A percentile compares a stretch with the other conserved stretches of the same genome.
Evolutionary conservation across 352 stramenopile genomes (phyloP).

Genomic region (Globisporangium uncinulatum): DNA sequence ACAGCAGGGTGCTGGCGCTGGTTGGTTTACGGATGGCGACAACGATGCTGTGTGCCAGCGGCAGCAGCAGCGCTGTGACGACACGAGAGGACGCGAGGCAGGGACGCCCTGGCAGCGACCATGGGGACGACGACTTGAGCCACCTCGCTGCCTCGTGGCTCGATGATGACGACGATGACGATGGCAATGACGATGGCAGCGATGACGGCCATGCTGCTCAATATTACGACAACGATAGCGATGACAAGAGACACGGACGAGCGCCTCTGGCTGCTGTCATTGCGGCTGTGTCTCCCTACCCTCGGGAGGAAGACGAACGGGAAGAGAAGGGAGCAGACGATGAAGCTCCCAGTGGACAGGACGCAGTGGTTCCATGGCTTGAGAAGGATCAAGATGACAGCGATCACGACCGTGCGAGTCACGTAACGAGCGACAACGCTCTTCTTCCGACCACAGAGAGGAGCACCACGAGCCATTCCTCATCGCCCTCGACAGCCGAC

Average conservation of each 20-base stretch:
- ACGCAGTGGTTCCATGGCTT: conserved; percentile 11
- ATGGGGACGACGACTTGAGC: conserved; percentile 16
- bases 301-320: too few relatives aligned
- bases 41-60: neutral
- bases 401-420: neutral
- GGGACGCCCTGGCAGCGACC: neutral
- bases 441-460: neutral
- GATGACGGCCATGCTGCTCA: neutral
- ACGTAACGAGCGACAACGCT: too few relatives aligned
- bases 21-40: neutral
- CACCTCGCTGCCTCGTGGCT: conserved; percentile 7
- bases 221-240: neutral
- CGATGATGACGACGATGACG: conserved; percentile 8
- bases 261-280: neutral
- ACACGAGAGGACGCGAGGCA: neutral
- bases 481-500: neutral
- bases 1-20: too few relatives aligned
- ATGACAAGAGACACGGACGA: too few relatives aligned
- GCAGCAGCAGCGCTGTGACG: neutral
- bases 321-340: neutral
- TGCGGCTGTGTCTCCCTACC: too few relatives aligned
- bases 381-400: conserved; percentile 10
- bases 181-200: neutral
- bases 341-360: neutral
- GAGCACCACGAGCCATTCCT: neutral